A percentile compares a stretch with the other conserved stretches of the same genome.
These are phyloP conservation scores for Trypanosoma conorhini DNA, from an alignment of 208 protist genomes.

Conservation along the genomic window DNA sequence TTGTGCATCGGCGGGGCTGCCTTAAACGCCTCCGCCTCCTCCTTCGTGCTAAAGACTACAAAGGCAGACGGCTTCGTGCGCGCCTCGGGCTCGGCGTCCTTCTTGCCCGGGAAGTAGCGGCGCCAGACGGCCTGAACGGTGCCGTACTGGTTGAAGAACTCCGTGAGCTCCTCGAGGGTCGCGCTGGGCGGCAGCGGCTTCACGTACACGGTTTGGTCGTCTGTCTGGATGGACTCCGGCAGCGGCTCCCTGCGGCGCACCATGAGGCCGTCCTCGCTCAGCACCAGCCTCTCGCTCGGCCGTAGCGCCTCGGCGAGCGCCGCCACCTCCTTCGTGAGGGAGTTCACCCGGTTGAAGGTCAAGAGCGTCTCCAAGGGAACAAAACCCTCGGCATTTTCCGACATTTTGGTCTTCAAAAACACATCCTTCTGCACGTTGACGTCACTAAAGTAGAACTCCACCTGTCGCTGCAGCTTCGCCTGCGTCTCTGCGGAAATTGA, in stretches of 20 bases:
- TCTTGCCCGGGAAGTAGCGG: constrained; percentile 76
- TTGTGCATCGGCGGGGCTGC: constrained; percentile 58
- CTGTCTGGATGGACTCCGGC: constrained; percentile 86
- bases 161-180: constrained; percentile 74
- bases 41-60: constrained; percentile 72
- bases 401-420: constrained; percentile 89
- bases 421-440: constrained; percentile 91
- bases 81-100: constrained; percentile 51
- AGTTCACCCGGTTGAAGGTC: constrained; percentile 87
- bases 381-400: constrained; percentile 83
- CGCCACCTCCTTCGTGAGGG: constrained; percentile 68
- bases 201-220: constrained; percentile 86
- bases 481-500: constrained; percentile 19
- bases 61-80: constrained; percentile 85
- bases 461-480: constrained; percentile 67
- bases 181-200: constrained; percentile 76
- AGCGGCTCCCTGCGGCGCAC: constrained; percentile 81
- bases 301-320: constrained; percentile 64
- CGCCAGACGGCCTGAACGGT: constrained; percentile 86
- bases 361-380: constrained; percentile 74
- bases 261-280: constrained; percentile 57
- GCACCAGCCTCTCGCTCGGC: constrained; percentile 61
- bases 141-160: constrained; percentile 74
- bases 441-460: constrained; percentile 94
- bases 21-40: constrained; percentile 70